Percentiles rank a stretch among this genome's conserved stretches.
phyloP scores from a whole-genome alignment of 2,329 filamentous ascomycete species.

The Penicillium palitans region DNA sequence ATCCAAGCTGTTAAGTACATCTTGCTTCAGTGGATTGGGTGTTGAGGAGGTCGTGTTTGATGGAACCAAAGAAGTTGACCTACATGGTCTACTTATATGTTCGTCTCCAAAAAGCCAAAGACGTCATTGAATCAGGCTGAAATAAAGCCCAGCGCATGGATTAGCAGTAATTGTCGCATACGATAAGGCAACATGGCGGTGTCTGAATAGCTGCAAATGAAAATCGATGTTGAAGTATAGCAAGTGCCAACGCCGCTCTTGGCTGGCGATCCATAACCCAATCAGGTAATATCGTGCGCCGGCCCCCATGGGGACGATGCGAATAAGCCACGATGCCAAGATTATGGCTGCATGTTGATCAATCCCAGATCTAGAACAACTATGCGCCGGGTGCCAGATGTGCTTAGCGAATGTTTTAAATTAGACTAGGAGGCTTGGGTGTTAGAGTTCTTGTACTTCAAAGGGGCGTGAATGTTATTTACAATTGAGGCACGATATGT shows the following conservation, averaged over 20 bases:
- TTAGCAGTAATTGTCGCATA: not conserved
- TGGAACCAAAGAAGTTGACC: no score
- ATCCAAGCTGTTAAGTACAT: no score
- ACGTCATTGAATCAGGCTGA: no score
- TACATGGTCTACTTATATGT: no score
- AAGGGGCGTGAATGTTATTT: not conserved
- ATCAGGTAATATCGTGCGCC: no score
- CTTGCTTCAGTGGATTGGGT: no score
- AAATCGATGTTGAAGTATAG: not conserved
- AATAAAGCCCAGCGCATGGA: not conserved
- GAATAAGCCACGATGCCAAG: not conserved
- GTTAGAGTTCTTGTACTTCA: not conserved
- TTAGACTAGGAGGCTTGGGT: not conserved
- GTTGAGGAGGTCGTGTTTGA: no score
- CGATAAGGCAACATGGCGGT: not conserved
- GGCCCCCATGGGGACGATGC: not conserved
- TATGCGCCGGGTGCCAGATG: not conserved
- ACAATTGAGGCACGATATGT: not conserved
- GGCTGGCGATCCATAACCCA: not conserved
- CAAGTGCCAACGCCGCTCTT: not conserved
- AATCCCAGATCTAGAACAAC: not conserved
- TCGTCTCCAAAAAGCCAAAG: no score
- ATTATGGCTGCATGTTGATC: not conserved
- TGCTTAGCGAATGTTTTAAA: not conserved
- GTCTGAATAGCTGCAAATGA: not conserved